phyloP scores from a whole-genome alignment of 2,329 filamentous ascomycete species.

The Microascus cirrosus region DNA sequence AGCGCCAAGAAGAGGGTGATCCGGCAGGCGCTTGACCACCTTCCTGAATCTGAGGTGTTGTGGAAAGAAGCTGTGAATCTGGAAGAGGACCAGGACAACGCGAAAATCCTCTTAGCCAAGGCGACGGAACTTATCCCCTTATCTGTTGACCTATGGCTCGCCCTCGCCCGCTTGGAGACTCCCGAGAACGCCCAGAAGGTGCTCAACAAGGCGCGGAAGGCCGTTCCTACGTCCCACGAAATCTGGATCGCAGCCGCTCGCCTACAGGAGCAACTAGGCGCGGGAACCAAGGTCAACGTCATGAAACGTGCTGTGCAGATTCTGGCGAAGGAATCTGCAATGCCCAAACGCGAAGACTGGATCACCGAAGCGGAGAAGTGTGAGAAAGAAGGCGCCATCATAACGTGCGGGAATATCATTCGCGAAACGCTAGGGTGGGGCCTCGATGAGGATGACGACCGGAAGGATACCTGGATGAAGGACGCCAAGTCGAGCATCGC shows the following conservation, averaged over 20 bases:
- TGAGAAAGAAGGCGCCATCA: conserved; percentile 77
- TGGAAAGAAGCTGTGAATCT: conserved; percentile 98
- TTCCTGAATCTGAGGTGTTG: conserved; percentile 88
- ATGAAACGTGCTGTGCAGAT: conserved; percentile 91
- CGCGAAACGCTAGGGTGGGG: conserved; percentile 87
- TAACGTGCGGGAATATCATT: conserved; percentile 84
- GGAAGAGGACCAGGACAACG: conserved; percentile 82
- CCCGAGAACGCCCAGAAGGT: conserved; percentile 91
- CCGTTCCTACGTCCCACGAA: conserved; percentile 83
- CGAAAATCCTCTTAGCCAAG: conserved; percentile 79
- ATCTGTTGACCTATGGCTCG: conserved; percentile 91
- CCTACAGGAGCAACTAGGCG: conserved; percentile 78
- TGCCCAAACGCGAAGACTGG: conserved; percentile 97
- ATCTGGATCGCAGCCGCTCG: conserved; percentile 94
- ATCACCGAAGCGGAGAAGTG: conserved; percentile 89
- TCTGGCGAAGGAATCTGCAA: conserved; percentile 81
- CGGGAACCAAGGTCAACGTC: conserved; percentile 69
- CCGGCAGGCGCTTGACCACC: conserved; percentile 80
- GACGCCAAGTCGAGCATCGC: conserved; percentile 77
- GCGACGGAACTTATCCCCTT: conserved; percentile 91
- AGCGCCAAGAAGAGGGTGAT: conserved; percentile 88
- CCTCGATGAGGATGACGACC: conserved; percentile 90
- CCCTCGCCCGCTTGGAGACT: conserved; percentile 77
- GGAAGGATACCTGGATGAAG: conserved; percentile 91
- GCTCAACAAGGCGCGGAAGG: conserved; percentile 88